phyloP scores from a whole-genome alignment of 441 rosid genomes.

The Arabidopsis hybrid region DNA sequence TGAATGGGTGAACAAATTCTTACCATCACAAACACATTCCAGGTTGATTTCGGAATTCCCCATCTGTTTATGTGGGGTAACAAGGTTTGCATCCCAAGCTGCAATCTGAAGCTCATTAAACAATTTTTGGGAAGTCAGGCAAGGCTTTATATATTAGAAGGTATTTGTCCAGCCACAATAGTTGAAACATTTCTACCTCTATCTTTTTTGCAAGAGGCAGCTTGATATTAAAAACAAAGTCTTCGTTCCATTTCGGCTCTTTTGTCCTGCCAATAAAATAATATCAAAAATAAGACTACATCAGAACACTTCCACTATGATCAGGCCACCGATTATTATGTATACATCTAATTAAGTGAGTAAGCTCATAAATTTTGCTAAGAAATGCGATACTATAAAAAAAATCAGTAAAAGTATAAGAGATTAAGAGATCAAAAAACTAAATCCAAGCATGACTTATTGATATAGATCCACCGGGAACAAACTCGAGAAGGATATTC shows the following conservation, averaged over 20 bases:
- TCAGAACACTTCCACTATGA: conserved; percentile 9
- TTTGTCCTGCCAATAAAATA: conserved; percentile 59
- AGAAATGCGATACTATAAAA: too few species aligned
- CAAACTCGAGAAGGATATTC: conserved; percentile 90
- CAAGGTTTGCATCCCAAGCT: conserved; percentile 99
- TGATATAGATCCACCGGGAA: conserved; percentile 96
- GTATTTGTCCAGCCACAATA: conserved; percentile 1
- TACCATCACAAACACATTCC: conserved; percentile 81
- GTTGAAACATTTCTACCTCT: conserved; percentile 57
- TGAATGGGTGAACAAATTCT: conserved; percentile 36
- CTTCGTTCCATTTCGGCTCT: conserved; percentile 94
- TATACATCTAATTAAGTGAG: not conserved
- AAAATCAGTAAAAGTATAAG: too few species aligned
- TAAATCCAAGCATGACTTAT: too few species aligned
- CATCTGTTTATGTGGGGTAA: conserved; percentile 97
- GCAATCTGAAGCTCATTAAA: conserved; percentile 66
- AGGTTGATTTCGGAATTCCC: conserved; percentile 76
- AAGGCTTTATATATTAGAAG: conserved; percentile 20
- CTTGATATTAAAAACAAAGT: conserved; percentile 73
- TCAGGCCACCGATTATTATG: conserved; percentile 10
- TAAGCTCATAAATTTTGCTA: conserved; percentile 4
- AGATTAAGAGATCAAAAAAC: too few species aligned
- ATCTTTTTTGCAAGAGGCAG: conserved; percentile 63
- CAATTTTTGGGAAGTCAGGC: conserved; percentile 26
- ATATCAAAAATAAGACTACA: not conserved